Evolutionary conservation across 768 basidiomycete genomes (phyloP).

Genomic region (Lepiota brunneoincarnata): DNA sequence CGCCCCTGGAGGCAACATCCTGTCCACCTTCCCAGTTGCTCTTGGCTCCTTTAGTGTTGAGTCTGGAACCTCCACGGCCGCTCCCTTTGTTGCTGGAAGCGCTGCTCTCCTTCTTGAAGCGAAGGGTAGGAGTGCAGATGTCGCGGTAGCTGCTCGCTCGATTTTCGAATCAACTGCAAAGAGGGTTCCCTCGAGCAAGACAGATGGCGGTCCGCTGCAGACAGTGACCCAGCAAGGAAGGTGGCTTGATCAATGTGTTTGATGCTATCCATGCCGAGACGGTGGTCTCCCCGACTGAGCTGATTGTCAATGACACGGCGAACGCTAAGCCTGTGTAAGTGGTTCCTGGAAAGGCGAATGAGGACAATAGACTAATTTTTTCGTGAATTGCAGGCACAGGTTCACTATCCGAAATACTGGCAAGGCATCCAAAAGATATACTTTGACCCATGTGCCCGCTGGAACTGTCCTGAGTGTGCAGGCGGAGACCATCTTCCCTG

Average conservation of each 20-base stretch:
- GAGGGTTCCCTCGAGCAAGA: constrained; percentile 35
- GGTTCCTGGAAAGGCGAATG: not conserved
- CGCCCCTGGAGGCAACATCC: constrained; percentile 51
- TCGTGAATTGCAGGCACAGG: constrained; percentile 30
- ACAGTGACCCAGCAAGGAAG: constrained; percentile 50
- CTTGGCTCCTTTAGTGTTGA: constrained; percentile 36
- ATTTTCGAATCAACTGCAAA: constrained; percentile 45
- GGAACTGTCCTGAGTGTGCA: constrained; percentile 49
- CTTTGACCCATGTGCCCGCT: constrained; percentile 52
- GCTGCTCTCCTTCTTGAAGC: constrained; percentile 39
- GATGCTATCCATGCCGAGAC: constrained; percentile 49
- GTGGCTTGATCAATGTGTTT: constrained; percentile 52
- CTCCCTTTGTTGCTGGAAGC: constrained; percentile 43
- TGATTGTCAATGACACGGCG: constrained; percentile 60
- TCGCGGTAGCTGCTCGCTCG: constrained; percentile 26
- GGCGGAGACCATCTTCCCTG: constrained; percentile 33
- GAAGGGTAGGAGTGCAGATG: constrained; percentile 31
- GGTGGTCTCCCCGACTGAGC: constrained; percentile 46
- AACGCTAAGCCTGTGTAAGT: constrained; percentile 40
- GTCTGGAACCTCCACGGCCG: constrained; percentile 45
- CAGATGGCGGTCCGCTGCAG: constrained; percentile 43
- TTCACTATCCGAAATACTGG: constrained; percentile 52
- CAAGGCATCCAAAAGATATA: constrained; percentile 37
- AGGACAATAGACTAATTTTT: constrained; percentile 3
- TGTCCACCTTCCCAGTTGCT: constrained; percentile 42